phyloP scores from a whole-genome alignment of 352 stramenopile genomes.

The Phytophthora podocarpi region DNA sequence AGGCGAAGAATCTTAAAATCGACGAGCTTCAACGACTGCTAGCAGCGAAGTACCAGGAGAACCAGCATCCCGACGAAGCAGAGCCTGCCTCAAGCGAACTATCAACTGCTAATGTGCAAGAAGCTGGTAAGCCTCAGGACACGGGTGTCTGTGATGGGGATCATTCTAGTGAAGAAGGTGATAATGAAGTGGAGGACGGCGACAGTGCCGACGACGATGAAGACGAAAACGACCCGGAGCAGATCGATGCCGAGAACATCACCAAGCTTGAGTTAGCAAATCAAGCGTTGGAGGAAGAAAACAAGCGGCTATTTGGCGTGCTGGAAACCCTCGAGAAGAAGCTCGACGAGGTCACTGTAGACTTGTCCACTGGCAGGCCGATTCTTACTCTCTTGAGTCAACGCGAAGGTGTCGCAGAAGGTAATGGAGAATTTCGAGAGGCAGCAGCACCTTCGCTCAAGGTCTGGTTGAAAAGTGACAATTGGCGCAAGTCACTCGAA shows the following conservation, averaged over 20 bases:
- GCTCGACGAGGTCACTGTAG: conserved; percentile 51
- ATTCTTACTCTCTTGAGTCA: conserved; percentile 37
- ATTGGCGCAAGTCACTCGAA: conserved; percentile 45
- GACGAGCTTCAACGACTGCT: conserved; percentile 63
- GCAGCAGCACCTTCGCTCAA: conserved; percentile 46
- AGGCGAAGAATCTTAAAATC: conserved; percentile 73
- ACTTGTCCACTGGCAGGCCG: conserved; percentile 41
- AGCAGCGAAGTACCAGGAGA: conserved; percentile 45
- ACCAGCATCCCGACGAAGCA: conserved; percentile 25
- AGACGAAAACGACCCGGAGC: conserved; percentile 22
- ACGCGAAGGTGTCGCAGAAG: background rate
- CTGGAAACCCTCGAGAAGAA: conserved; percentile 53
- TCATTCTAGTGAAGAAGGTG: conserved; percentile 31
- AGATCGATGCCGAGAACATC: conserved; percentile 25
- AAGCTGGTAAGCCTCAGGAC: conserved; percentile 20
- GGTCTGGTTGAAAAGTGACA: conserved; percentile 63
- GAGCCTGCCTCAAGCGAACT: background rate
- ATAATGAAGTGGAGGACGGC: conserved; percentile 33
- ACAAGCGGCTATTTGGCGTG: conserved; percentile 53
- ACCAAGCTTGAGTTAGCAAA: conserved; percentile 46
- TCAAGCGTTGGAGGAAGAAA: conserved; percentile 51
- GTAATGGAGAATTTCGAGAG: conserved; percentile 5
- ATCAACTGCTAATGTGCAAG: background rate
- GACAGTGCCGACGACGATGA: conserved; percentile 24
- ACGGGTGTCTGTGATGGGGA: conserved; percentile 27